Percentiles rank a stretch among this genome's conserved stretches.
Evolutionary conservation across 164 flowering plant species (phyloP).

Genomic region (Macadamia tetraphylla): DNA sequence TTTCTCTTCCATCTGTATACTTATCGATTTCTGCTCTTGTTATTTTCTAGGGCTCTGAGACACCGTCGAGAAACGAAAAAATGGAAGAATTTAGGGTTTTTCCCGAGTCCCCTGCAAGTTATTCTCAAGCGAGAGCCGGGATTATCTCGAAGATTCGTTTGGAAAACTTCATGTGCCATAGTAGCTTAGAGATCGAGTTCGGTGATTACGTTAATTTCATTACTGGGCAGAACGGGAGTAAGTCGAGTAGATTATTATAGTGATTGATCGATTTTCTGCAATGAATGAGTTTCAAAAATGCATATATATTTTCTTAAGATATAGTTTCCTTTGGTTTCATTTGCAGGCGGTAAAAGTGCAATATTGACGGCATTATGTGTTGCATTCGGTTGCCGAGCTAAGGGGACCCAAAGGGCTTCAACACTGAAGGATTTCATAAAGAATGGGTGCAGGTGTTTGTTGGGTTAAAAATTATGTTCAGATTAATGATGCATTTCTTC

Average conservation of each 20-base stretch:
- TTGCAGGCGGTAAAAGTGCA: conserved; percentile 93
- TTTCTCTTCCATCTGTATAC: neutral
- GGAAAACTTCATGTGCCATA: conserved; percentile 96
- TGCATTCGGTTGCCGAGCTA: conserved; percentile 82
- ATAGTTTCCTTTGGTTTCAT: neutral
- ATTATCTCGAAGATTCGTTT: conserved; percentile 52
- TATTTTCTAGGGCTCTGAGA: neutral
- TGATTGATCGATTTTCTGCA: neutral
- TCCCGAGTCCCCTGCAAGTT: conserved; percentile 8
- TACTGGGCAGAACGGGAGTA: conserved; percentile 96
- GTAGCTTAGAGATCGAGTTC: conserved; percentile 55
- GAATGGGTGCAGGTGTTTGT: conserved; percentile 75
- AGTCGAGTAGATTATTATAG: conserved; percentile 12
- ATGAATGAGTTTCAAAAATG: neutral
- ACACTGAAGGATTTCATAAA: conserved; percentile 85
- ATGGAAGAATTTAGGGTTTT: conserved; percentile 47
- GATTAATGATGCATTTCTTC: neutral
- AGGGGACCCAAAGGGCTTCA: conserved; percentile 74
- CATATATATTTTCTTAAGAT: too few relatives aligned
- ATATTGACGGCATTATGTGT: conserved; percentile 80
- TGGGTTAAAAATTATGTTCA: neutral
- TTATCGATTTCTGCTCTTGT: neutral
- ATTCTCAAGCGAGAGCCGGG: conserved; percentile 44
- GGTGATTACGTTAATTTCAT: conserved; percentile 80
- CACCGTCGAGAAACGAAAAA: neutral